Evolutionary conservation across 495 filamentous ascomycete species (phyloP).

Genomic region (Hypoxylon trugodes): DNA sequence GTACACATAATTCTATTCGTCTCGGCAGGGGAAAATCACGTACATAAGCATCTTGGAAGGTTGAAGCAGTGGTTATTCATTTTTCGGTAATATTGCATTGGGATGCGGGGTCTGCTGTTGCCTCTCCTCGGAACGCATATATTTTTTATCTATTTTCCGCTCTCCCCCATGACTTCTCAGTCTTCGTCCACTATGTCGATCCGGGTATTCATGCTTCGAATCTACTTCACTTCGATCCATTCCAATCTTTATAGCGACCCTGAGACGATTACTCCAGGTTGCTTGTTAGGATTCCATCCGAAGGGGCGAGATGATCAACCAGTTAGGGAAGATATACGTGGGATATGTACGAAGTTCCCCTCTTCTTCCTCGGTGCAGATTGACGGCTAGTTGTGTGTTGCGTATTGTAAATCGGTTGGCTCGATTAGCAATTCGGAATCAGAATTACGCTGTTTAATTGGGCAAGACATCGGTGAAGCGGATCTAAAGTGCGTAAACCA

Average conservation of each 20-base stretch:
- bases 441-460: not conserved
- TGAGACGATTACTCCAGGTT: not conserved
- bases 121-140: constrained; percentile 45
- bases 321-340: not conserved
- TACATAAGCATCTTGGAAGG: constrained; percentile 50
- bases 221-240: not conserved
- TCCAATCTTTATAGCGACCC: too few relatives aligned
- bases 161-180: constrained; percentile 9
- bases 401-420: not conserved
- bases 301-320: not conserved
- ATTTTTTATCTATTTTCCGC: constrained; percentile 35
- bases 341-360: constrained; percentile 3
- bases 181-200: not conserved
- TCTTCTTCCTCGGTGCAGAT: not conserved
- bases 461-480: not conserved
- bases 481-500: not conserved
- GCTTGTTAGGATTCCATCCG: not conserved
- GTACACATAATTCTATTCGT: constrained; percentile 48
- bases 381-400: not conserved
- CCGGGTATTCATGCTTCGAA: not conserved
- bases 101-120: constrained; percentile 44
- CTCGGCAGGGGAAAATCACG: constrained; percentile 37
- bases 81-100: constrained; percentile 55
- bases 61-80: constrained; percentile 45
- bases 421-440: not conserved